Evolutionary conservation across 1,139 yeast genomes (phyloP), one percentile per base, ranked within the genome.

Genomic region (Spathaspora sp.): DNA sequence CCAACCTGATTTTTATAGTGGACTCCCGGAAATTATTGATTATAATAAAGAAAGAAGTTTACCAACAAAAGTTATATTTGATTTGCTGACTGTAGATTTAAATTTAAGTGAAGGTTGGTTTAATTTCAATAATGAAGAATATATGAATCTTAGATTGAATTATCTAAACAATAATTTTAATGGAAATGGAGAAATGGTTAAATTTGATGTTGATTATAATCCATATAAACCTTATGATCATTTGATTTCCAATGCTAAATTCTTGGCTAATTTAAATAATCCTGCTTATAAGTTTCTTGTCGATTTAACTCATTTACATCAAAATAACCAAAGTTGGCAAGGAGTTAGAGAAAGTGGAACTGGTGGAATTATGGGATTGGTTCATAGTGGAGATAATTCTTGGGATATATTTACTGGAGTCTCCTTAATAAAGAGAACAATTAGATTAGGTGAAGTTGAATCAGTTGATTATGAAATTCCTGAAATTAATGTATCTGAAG

Each of bases 171-270:
- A 70, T 53, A 74, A 74, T 57, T 71, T 74, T 58, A 69, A 72
- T 55, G 67, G 67, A 42, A 74, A 74, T 54, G 78, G 73, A 8
- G 80, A 74, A 55, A 53, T 61, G 42, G 73, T 74, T 43, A 61
- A 68, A 43, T 56, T 72, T 36, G 75, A 74, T 7, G 78, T 73
- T 26, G 63, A 69, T 54, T 74, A 74, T 54, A 70, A 68, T 48
- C 80, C 80, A 7, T 74, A 74, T 57, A 72, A 71, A 52, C 79
- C 79, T 16, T 68, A 64, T 46, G 77, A 74, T 52, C 74, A 66
- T 48, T 65, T 74, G 47, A 55, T 67, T 39, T 60, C 76, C 43
- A 61, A 64, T 46, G 69, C 69, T 41, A 64, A 56, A 43, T 61
- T 73, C 43, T 51, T 67, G 39, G 61, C 76, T 26, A 68, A 59